These are phyloP conservation scores for Neopestalotiopsis sp. DNA, from an alignment of 2,329 filamentous ascomycete genomes.

Conservation along the genomic window DNA sequence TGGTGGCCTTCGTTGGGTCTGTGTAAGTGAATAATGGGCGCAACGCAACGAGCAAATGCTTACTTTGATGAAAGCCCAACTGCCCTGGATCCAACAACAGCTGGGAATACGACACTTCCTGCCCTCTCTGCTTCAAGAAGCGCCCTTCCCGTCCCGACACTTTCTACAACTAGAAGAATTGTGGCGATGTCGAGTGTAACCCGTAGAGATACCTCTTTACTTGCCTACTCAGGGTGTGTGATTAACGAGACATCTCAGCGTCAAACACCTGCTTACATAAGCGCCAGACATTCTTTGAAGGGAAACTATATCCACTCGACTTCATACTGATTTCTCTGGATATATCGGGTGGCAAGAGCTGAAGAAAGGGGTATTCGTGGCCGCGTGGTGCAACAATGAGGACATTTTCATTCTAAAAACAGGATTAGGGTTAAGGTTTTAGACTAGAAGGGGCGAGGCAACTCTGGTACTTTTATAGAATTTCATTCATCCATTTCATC, in stretches of 20 bases:
- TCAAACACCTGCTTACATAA: too few relatives aligned
- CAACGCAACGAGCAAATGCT: background rate
- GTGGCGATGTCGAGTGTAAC: background rate
- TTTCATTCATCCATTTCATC: background rate
- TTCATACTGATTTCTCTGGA: background rate
- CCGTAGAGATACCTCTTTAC: background rate
- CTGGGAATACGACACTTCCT: background rate
- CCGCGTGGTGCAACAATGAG: background rate
- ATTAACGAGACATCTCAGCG: background rate
- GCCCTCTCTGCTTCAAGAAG: background rate
- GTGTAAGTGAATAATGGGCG: slow-evolving; percentile 1
- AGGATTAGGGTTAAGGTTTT: background rate
- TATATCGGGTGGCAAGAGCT: background rate
- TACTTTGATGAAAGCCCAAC: slow-evolving; percentile 1
- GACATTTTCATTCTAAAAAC: background rate
- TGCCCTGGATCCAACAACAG: slow-evolving; percentile 13
- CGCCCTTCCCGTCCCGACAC: background rate
- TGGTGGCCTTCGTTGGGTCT: background rate
- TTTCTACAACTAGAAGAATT: background rate
- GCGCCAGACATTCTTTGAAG: background rate
- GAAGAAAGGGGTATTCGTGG: background rate
- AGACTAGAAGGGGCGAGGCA: background rate
- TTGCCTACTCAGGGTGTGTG: background rate
- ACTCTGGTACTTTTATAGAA: background rate
- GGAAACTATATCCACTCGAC: background rate